phyloP scores from a whole-genome alignment of 148 eudicot species.

The Talinum fruticosum region DNA sequence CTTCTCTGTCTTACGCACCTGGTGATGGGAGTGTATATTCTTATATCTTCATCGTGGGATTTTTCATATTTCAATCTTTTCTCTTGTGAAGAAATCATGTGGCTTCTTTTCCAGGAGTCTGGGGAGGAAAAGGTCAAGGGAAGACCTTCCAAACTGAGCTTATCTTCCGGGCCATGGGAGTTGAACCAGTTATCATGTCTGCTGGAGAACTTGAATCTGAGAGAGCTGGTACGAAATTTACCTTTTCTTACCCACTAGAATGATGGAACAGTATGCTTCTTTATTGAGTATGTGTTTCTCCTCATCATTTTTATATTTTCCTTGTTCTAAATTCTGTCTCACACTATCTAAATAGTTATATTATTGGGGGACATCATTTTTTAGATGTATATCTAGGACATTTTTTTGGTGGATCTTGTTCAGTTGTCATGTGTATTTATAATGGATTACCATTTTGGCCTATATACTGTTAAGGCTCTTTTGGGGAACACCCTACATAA shows the following conservation, averaged over 20 bases:
- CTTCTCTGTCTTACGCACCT: not conserved
- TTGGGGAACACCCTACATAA: not conserved
- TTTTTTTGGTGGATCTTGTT: not conserved
- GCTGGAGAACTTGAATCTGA: constrained; percentile 98
- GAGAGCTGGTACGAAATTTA: constrained; percentile 64
- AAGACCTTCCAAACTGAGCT: constrained; percentile 97
- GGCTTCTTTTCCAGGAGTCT: constrained; percentile 53
- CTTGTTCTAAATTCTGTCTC: not conserved
- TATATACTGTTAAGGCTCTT: not conserved
- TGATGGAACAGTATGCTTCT: not conserved
- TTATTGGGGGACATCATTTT: not conserved
- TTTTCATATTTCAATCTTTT: not conserved
- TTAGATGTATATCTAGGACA: not conserved
- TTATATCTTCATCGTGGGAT: not conserved
- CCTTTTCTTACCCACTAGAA: not conserved
- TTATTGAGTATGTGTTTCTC: not conserved
- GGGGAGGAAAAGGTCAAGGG: constrained; percentile 99
- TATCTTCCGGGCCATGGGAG: constrained; percentile 83
- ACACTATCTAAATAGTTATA: not conserved
- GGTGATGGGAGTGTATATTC: not conserved
- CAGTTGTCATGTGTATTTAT: not conserved
- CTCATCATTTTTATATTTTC: not conserved
- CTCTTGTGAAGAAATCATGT: not conserved
- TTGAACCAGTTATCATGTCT: constrained; percentile 93
- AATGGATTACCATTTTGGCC: not conserved